Base-by-base conservation (phyloP, 306 rosid genomes). In the Calophaca sinica region DNA sequence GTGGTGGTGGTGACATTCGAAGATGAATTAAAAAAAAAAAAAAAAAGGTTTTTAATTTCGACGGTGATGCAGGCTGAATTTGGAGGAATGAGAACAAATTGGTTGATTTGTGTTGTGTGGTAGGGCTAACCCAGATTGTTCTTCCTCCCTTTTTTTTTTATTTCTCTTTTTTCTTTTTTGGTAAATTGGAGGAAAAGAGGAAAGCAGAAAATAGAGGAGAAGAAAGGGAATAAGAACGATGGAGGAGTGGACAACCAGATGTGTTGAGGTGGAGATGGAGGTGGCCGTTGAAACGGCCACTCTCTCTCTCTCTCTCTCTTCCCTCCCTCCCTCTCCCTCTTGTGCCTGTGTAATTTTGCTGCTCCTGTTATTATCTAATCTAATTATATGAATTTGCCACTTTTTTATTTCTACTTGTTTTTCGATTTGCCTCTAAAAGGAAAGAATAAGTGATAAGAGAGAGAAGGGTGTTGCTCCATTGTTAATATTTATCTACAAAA, bases 251-350 rank as follows among this genome's bases (percentile, higher is more conserved):
- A 62, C 82, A 72, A 68, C 60, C 67, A 66, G 70, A 36, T 72
- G 58, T 46, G 82, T 68, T 80, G 80, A 76, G 73, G 82, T 84
- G 77, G 77, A 29, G 68, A 45, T 52, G 57, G 74, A 65, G 69
- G 44, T 83, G 72, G 84, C 75, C 81, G 79, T 80, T 76, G 65
- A 76, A 84, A 76, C 77, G 8, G 74, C 68, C 76, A 66, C 68
- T 9, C 46, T 64, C 49, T 62, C 2, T 71, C 62, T 63, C 72
- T 76, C 39, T 33, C 70, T 20, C 10, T 6, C 8, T 53, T 29
- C 29, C 11, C 8, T 53, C 38, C 29, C 11, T 45, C 4, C 0
- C 6, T 62, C 1, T 55, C 4, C 39, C 61, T 67, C 9, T 2
- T 31, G 10, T 60, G 79, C 45, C 36, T 32, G 1, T 55, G 38